Base-by-base conservation (phyloP, 208 protist genomes). In the Acanthamoeba sp. region DNA sequence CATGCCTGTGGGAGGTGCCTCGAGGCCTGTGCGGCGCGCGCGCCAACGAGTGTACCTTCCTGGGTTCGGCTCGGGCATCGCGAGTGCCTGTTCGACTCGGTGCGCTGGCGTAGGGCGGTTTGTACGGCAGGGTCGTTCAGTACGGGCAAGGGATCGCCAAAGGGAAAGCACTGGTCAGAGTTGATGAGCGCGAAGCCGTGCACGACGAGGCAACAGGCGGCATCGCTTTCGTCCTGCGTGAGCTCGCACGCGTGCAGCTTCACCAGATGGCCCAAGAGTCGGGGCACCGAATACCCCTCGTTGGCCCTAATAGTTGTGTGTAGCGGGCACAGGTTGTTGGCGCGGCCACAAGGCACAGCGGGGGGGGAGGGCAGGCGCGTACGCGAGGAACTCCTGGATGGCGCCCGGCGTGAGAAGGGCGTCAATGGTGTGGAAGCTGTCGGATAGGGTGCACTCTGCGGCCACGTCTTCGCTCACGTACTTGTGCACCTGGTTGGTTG, bases 371-470 rank as follows among this genome's bases (percentile, higher is more conserved):
- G 42, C 42, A 48, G 64, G 29, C 64, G 64, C 1, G 34, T 78
- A 78, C 69, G 69, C 29, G 10, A 45, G 29, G 29, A 78, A 78
- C 20, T 45, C 38, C 18, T 45, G 69, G 6, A 78, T 22, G 36
- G 69, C 69, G 36, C 20, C 69, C 2, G 69, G 69, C 38, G 69
- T 78, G 69, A 78, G 69, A 34, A 78, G 29, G 6, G 69, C 69
- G 10, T 78, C 69, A 12, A 78, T 78, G 69, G 16, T n/a, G 34
- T 78, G 69, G 34, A 78, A 78, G 69, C 32, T 45, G 38, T 78
- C 69, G 2, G 69, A 45, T 12, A 78, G 16, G 20, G 36, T 48
- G 38, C 69, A 78, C 69, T 78, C 69, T 3, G 69, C 69, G 9
- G 38, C 69, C 69, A n/a, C 59, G 27, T 10, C 5, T 32, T 27